Percentiles rank a stretch among this genome's conserved stretches.
phyloP scores from a whole-genome alignment of 306 rosid genomes.

The Prunus persica region Prunus_persica_NCBIv2 NC_034009.1:40773501-40774000 shows the following conservation, averaged over 20 bases:
- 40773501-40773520: slow-evolving; percentile 36
- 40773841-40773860: slow-evolving; percentile 61
- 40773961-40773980: slow-evolving; percentile 70
- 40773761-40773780: slow-evolving; percentile 85
- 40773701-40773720: slow-evolving; percentile 83
- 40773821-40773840: slow-evolving; percentile 76
- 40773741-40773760: slow-evolving; percentile 80
- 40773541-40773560: slow-evolving; percentile 60
- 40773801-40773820: slow-evolving; percentile 81
- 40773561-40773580: slow-evolving; percentile 30
- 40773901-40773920: slow-evolving; percentile 17
- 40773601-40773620: slow-evolving; percentile 46
- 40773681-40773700: slow-evolving; percentile 80
- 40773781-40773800: slow-evolving; percentile 77
- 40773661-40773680: slow-evolving; percentile 79
- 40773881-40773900: slow-evolving; percentile 6
- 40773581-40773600: slow-evolving; percentile 36
- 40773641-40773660: slow-evolving; percentile 49
- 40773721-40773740: slow-evolving; percentile 78
- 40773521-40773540: slow-evolving; percentile 49
- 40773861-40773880: background rate
- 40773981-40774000: slow-evolving; percentile 86
- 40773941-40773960: slow-evolving; percentile 73
- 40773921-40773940: slow-evolving; percentile 77
- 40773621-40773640: slow-evolving; percentile 34